A percentile compares a stretch with the other conserved stretches of the same genome.
Conservation (phyloP, 495 filamentous ascomycete species). For the Podospora bellae-mahoneyi region DNA sequence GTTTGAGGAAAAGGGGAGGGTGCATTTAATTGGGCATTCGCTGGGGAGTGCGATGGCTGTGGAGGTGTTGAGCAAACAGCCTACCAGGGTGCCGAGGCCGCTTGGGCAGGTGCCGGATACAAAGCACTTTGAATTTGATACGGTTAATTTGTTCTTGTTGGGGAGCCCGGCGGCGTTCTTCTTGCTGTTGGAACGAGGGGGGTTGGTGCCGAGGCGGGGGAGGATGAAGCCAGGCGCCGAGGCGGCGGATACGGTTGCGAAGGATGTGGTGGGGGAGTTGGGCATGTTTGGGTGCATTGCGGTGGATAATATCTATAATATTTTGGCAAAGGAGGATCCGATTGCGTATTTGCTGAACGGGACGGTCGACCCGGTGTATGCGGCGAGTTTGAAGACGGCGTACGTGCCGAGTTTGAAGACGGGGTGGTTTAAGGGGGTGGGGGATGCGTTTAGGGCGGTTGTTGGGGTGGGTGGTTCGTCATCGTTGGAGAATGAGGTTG, state of each 20-base stretch:
- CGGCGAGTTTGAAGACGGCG: slow-evolving; percentile 69
- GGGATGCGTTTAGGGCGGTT: slow-evolving; percentile 50
- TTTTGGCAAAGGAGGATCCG: slow-evolving; percentile 64
- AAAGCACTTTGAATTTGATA: slow-evolving; percentile 86
- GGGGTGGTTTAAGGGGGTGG: slow-evolving; percentile 63
- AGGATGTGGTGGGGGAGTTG: slow-evolving; percentile 66
- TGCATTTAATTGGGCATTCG: slow-evolving; percentile 91
- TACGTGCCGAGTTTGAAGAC: slow-evolving; percentile 69
- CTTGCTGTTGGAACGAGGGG: slow-evolving; percentile 78
- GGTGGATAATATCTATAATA: slow-evolving; percentile 95
- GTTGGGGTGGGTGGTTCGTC: slow-evolving; percentile 3
- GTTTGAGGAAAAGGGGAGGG: slow-evolving; percentile 73
- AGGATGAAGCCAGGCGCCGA: slow-evolving; percentile 71
- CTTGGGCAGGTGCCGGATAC: slow-evolving; percentile 47
- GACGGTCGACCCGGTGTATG: slow-evolving; percentile 76
- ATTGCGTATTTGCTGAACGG: slow-evolving; percentile 93
- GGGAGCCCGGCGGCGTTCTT: slow-evolving; percentile 96
- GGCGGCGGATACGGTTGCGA: slow-evolving; percentile 53
- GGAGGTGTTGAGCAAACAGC: slow-evolving; percentile 86
- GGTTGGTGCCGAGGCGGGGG: slow-evolving; percentile 72
- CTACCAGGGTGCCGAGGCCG: slow-evolving; percentile 53
- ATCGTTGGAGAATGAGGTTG: slow-evolving; percentile 37
- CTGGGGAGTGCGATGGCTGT: slow-evolving; percentile 90
- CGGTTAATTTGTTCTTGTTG: slow-evolving; percentile 79
- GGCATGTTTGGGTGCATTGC: slow-evolving; percentile 86